A percentile compares a stretch with the other conserved stretches of the same genome.
These are phyloP conservation scores for Trichoderma orchidacearum DNA, from an alignment of 495 filamentous ascomycete genomes.

Conservation along the genomic window DNA sequence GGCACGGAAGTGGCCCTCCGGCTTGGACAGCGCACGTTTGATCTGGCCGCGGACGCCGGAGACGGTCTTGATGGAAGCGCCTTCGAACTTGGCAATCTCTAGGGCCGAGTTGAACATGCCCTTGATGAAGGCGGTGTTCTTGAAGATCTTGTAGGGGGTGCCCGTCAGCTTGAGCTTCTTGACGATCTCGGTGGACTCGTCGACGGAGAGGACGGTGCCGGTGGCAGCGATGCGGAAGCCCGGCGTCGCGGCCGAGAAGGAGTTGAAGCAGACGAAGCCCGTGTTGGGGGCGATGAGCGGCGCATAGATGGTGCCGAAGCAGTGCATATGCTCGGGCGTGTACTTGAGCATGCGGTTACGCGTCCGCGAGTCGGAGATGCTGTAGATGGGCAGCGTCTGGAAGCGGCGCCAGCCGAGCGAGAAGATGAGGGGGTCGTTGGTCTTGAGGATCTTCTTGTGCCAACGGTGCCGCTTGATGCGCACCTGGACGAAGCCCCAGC, in stretches of 20 bases:
- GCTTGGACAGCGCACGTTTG: conserved; percentile 81
- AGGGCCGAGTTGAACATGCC: conserved; percentile 91
- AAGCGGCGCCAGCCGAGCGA: conserved; percentile 95
- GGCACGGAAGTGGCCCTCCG: conserved; percentile 87
- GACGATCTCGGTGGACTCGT: conserved; percentile 89
- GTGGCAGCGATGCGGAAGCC: conserved; percentile 92
- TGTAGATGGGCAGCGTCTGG: conserved; percentile 84
- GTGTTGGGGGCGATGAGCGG: conserved; percentile 92
- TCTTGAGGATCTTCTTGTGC: conserved; percentile 99
- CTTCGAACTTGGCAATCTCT: conserved; percentile 97
- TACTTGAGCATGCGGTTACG: conserved; percentile 95
- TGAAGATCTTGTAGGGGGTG: conserved; percentile 92
- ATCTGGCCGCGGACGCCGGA: conserved; percentile 93
- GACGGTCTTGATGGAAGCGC: conserved; percentile 86
- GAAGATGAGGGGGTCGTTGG: conserved; percentile 92
- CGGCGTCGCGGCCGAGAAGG: conserved; percentile 73
- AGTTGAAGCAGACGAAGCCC: conserved; percentile 86
- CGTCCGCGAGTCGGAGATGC: conserved; percentile 82
- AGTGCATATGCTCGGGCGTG: conserved; percentile 96
- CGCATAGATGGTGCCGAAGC: conserved; percentile 88
- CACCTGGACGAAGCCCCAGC: conserved; percentile 89
- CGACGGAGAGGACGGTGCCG: conserved; percentile 81
- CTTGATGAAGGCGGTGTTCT: conserved; percentile 97
- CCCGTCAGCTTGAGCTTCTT: conserved; percentile 97
- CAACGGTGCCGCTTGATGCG: conserved; percentile 94